Evolutionary conservation across 164 flowering plant genomes (phyloP).

Genomic region (Protea cynaroides): DNA sequence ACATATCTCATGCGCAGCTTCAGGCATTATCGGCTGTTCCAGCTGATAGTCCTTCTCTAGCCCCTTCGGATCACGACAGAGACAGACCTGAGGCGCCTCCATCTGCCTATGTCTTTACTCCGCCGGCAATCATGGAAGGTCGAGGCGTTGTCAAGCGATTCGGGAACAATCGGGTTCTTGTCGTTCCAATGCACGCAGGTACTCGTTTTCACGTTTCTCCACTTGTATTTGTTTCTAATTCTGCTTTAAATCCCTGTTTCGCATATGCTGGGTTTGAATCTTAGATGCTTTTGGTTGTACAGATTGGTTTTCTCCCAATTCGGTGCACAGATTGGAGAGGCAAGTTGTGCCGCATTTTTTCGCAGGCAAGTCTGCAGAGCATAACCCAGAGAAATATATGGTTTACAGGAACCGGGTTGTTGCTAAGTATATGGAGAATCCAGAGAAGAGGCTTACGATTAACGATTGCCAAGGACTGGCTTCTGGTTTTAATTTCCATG

Average conservation of each 20-base stretch:
- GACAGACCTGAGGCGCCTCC: constrained; percentile 27
- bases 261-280: background rate
- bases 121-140: constrained; percentile 77
- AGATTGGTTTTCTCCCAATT: constrained; percentile 92
- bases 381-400: constrained; percentile 85
- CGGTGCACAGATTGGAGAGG: constrained; percentile 80
- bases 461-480: constrained; percentile 53
- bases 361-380: constrained; percentile 71
- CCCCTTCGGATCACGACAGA: constrained; percentile 37
- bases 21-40: background rate
- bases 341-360: constrained; percentile 95
- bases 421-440: constrained; percentile 78
- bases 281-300: constrained; percentile 11
- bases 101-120: constrained; percentile 46
- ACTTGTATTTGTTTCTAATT: too few species aligned
- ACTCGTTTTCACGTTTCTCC: background rate
- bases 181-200: constrained; percentile 92
- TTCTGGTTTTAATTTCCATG: constrained; percentile 45
- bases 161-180: constrained; percentile 43
- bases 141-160: constrained; percentile 63
- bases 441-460: constrained; percentile 49
- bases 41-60: constrained; percentile 22
- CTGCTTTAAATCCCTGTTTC: constrained; percentile 9
- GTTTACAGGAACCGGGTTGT: constrained; percentile 74
- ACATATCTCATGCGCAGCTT: background rate